These are phyloP conservation scores for Lactarius pseudohatsudake DNA, from an alignment of 768 basidiomycete genomes.

Conservation along the genomic window DNA sequence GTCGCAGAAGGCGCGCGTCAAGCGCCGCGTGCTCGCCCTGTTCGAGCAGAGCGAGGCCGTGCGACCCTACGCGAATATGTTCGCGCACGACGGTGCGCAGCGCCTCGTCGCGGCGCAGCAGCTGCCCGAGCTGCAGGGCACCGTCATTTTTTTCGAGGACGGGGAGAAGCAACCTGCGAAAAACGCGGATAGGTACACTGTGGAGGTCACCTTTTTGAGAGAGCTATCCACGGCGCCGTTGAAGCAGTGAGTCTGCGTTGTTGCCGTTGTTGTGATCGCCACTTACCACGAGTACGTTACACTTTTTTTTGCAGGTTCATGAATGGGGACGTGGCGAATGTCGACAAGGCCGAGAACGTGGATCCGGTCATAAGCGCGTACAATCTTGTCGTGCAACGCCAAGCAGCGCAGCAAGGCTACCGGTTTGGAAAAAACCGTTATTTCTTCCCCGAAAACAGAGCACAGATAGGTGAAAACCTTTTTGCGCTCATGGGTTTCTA, in stretches of 20 bases:
- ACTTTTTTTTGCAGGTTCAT: constrained; percentile 48
- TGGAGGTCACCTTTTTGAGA: constrained; percentile 38
- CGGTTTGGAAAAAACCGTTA: constrained; percentile 66
- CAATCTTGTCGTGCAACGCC: constrained; percentile 61
- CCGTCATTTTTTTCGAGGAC: constrained; percentile 42
- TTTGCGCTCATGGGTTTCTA: constrained; percentile 52
- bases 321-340: constrained; percentile 51
- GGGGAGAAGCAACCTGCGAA: constrained; percentile 38
- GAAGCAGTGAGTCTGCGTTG: constrained; percentile 35
- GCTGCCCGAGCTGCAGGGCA: constrained; percentile 40
- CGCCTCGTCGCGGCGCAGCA: constrained; percentile 43
- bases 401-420: constrained; percentile 54
- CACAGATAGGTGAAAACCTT: constrained; percentile 40
- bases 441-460: constrained; percentile 48
- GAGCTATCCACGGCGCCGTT: constrained; percentile 37
- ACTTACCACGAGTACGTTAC: background rate
- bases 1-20: constrained; percentile 42
- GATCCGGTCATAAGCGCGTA: constrained; percentile 60
- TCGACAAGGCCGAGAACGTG: constrained; percentile 49
- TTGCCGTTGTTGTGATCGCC: background rate
- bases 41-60: constrained; percentile 46
- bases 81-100: constrained; percentile 51
- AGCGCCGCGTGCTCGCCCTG: constrained; percentile 53
- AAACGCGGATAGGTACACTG: constrained; percentile 42
- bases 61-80: constrained; percentile 40